Evolutionary conservation across 208 protist species (phyloP), one percentile per base, ranked within the genome.

Genomic region (Herpetomonas tarakana): DNA sequence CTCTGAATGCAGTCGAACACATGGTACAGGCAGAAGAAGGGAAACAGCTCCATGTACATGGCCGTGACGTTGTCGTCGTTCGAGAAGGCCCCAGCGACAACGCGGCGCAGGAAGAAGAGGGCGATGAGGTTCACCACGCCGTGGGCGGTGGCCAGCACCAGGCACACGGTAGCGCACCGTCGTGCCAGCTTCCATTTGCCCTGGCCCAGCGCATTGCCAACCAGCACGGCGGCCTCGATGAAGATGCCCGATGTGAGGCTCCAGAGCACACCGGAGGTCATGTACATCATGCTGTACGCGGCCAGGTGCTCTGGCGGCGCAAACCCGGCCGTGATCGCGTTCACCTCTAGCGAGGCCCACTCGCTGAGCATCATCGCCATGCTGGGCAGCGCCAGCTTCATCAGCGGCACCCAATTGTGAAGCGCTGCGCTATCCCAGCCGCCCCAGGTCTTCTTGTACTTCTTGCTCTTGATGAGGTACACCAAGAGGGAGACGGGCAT

Each of bases 341-440:
- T 94, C 19, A 94, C 64, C 62, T 94, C 81, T 19, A 88, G 68
- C 39, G 83, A 70, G 14, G 71, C 77, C 83, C 83, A 90, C 66
- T 94, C 87, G 57, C 87, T 90, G 51, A 91, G 47, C 67, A 88
- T 86, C 81, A 91, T 86, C 21, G 62, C 71, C 81, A 91, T 81
- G 27, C 78, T 91, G 16, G 83, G 79, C 51, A 94, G 53, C 4
- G 83, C 76, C 18, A 94, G 81, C 29, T 57, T 51, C 16, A 88
- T 52, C 50, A 91, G 58, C 9, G 83, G 78, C 25, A 54, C 61
- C 83, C 81, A 94, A 55, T 91, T 76, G 16, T 26, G 58, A n/a
- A 81, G 67, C 30, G 83, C 82, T n/a, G 56, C 61, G 26, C 64
- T 57, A 53, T 81, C 68, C 81, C 81, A 87, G 11, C 83, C 78